Evolutionary conservation across 306 rosid species (phyloP), one percentile per base, ranked within the genome.

Genomic region (Coriaria nepalensis): DNA sequence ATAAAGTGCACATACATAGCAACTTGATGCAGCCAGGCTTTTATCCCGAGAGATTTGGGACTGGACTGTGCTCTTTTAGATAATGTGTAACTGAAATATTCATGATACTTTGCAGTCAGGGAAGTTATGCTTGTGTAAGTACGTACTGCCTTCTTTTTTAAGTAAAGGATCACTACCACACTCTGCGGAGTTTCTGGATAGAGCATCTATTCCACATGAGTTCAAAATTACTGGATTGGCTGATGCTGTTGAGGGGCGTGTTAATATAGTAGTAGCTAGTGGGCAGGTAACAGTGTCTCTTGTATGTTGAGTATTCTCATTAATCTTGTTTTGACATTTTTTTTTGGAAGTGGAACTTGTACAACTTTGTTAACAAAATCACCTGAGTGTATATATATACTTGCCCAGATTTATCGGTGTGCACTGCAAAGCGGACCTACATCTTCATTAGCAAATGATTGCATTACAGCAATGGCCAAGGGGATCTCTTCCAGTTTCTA

Each of bases 21-120:
- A n/a, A n/a, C n/a, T n/a, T n/a, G n/a, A n/a, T n/a, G n/a, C n/a
- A n/a, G n/a, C n/a, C n/a, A n/a, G n/a, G n/a, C n/a, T n/a, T n/a
- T n/a, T n/a, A n/a, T n/a, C n/a, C n/a, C n/a, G n/a, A n/a, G n/a
- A n/a, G n/a, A n/a, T n/a, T n/a, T n/a, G n/a, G n/a, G n/a, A n/a
- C n/a, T n/a, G n/a, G n/a, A n/a, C n/a, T n/a, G n/a, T n/a, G n/a
- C n/a, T n/a, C n/a, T n/a, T n/a, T n/a, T n/a, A n/a, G n/a, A n/a
- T n/a, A n/a, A n/a, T n/a, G n/a, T n/a, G n/a, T n/a, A n/a, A n/a
- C n/a, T n/a, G n/a, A n/a, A n/a, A n/a, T n/a, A n/a, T n/a, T n/a
- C n/a, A n/a, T n/a, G n/a, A n/a, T n/a, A n/a, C n/a, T n/a, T n/a
- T 71, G 65, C 77, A 88, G 97, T 84, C 97, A 14, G 97, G 97